Conservation (phyloP, 768 basidiomycete species). For the Pleurotus pulmonarius region DNA sequence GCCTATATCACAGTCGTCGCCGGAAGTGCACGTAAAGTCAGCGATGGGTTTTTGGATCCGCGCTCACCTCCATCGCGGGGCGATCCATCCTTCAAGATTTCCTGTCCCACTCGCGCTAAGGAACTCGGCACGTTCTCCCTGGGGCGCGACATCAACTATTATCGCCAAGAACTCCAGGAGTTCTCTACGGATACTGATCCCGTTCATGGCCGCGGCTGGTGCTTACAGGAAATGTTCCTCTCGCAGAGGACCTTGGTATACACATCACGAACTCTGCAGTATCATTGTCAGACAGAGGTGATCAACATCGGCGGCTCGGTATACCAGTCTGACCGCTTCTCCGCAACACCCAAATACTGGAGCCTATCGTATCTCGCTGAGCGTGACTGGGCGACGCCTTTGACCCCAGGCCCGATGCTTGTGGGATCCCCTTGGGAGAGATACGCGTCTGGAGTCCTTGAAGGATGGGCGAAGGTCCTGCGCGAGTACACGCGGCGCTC, state of each 20-base stretch:
- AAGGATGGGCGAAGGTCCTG: not conserved
- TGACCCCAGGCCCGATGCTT: not conserved
- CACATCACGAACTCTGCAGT: not conserved
- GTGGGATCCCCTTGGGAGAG: not conserved
- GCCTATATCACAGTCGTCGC: not conserved
- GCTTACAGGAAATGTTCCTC: not conserved
- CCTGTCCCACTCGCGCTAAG: not conserved
- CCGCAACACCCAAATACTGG: not conserved
- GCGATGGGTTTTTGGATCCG: not conserved
- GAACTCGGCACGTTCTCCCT: not conserved
- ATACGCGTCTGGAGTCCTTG: not conserved
- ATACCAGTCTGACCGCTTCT: not conserved
- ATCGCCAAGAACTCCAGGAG: not conserved
- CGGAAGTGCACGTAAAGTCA: not conserved
- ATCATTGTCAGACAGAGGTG: not conserved
- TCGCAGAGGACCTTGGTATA: not conserved
- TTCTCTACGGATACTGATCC: not conserved
- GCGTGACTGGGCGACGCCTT: not conserved
- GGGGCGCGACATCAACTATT: not conserved
- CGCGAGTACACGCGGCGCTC: not conserved
- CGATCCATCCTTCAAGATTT: not conserved
- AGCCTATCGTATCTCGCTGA: not conserved
- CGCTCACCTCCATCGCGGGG: not conserved
- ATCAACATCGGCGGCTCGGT: not conserved
- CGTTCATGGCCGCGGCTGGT: not conserved